phyloP scores from a whole-genome alignment of 2,329 filamentous ascomycete genomes.

The Xylariomycetidae sp. region DNA sequence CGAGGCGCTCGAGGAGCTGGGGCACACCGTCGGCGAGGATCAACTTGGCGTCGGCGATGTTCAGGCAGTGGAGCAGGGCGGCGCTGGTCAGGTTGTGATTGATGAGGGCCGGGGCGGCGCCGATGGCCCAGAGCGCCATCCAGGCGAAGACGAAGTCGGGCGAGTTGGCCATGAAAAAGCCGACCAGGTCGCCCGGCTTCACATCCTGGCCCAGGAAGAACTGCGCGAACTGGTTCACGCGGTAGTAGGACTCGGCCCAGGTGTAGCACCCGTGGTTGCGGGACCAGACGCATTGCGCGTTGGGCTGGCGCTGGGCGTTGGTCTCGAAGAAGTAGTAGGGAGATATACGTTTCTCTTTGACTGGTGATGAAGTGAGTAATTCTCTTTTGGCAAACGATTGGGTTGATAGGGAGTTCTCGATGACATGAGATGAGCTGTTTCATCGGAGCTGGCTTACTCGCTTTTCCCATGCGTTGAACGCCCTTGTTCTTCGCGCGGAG shows the following conservation, averaged over 20 bases:
- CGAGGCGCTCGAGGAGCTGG: slow-evolving; percentile 51
- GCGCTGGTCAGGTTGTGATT: slow-evolving; percentile 64
- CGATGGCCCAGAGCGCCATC: slow-evolving; percentile 61
- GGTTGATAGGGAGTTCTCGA: slow-evolving; percentile 3
- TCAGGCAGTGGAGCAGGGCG: slow-evolving; percentile 61
- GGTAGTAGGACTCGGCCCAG: slow-evolving; percentile 51
- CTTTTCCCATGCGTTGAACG: slow-evolving; percentile 41
- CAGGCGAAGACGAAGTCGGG: slow-evolving; percentile 64
- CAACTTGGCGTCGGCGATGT: slow-evolving; percentile 50
- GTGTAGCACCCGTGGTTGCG: slow-evolving; percentile 56
- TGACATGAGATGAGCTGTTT: slow-evolving; percentile 5
- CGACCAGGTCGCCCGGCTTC: slow-evolving; percentile 55
- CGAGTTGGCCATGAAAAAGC: slow-evolving; percentile 63
- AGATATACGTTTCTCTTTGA: slow-evolving; percentile 48
- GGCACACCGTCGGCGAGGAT: slow-evolving; percentile 55
- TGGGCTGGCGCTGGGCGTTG: slow-evolving; percentile 45
- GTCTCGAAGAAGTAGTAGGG: slow-evolving; percentile 64
- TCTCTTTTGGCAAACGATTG: background rate
- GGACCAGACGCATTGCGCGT: slow-evolving; percentile 63
- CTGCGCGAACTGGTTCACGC: slow-evolving; percentile 56
- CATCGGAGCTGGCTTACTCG: slow-evolving; percentile 43
- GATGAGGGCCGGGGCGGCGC: slow-evolving; percentile 65
- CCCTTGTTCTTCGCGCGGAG: slow-evolving; percentile 39
- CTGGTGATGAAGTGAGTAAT: slow-evolving; percentile 26
- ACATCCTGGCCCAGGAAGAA: slow-evolving; percentile 58